Evolutionary conservation across 768 basidiomycete genomes (phyloP).

Genomic region (Saitozyma sp.): DNA sequence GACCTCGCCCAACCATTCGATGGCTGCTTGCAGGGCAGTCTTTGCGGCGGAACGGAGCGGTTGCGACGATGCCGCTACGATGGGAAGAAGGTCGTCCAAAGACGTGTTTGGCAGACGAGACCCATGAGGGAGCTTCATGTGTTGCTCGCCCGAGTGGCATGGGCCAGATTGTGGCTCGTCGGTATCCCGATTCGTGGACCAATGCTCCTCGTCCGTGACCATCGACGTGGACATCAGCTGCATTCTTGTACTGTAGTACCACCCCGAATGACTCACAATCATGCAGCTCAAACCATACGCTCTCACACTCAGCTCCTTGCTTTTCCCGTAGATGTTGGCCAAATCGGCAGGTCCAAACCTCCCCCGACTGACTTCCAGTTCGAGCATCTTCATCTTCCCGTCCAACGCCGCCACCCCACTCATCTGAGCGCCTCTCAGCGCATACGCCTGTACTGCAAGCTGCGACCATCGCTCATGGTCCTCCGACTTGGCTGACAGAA

Average conservation of each 20-base stretch:
- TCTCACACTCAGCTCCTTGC: conserved; percentile 35
- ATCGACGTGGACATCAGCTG: too few species aligned
- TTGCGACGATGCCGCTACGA: conserved; percentile 34
- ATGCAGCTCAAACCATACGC: conserved; percentile 37
- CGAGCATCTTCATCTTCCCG: conserved; percentile 38
- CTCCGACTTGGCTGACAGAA: conserved; percentile 30
- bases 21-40: conserved; percentile 31
- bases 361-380: conserved; percentile 49
- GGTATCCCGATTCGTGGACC: not conserved
- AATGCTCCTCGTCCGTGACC: not conserved
- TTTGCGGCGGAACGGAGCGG: conserved; percentile 33
- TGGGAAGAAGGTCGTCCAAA: conserved; percentile 47
- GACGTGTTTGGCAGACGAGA: conserved; percentile 6
- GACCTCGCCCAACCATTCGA: conserved; percentile 46
- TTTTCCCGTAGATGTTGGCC: conserved; percentile 34
- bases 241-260: too few species aligned
- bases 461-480: conserved; percentile 35
- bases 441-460: conserved; percentile 25
- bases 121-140: not conserved
- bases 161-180: not conserved
- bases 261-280: conserved; percentile 28
- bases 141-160: not conserved
- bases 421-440: conserved; percentile 27
- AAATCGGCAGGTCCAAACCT: conserved; percentile 46
- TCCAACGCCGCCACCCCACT: conserved; percentile 30